These are phyloP conservation scores for Candida frijolesensis DNA, from an alignment of 1,139 yeast species.

Conservation along the genomic window DNA sequence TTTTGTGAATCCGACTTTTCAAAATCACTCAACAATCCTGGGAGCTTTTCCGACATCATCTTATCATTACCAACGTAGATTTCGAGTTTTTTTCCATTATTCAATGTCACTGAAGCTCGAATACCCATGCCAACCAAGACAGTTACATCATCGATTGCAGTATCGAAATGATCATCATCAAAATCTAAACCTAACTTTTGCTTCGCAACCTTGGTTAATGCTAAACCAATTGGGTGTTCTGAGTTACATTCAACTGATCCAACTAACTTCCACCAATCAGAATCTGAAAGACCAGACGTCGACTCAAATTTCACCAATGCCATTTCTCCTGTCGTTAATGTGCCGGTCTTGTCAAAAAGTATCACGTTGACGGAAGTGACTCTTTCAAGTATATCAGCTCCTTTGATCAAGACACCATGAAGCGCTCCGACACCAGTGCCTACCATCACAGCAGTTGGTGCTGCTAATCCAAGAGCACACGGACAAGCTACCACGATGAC, in stretches of 20 bases:
- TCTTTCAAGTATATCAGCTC: slow-evolving; percentile 85
- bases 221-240: slow-evolving; percentile 88
- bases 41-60: slow-evolving; percentile 35
- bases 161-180: slow-evolving; percentile 37
- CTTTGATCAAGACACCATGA: slow-evolving; percentile 88
- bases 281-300: slow-evolving; percentile 15
- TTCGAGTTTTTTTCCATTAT: slow-evolving; percentile 19
- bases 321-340: slow-evolving; percentile 87
- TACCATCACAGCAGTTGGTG: slow-evolving; percentile 98
- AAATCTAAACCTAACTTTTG: slow-evolving; percentile 28
- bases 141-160: slow-evolving; percentile 41
- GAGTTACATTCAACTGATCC: slow-evolving; percentile 68
- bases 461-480: slow-evolving; percentile 94
- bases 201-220: slow-evolving; percentile 49
- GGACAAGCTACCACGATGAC: slow-evolving; percentile 98
- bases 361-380: slow-evolving; percentile 68
- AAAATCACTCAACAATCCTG: slow-evolving; percentile 7
- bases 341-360: slow-evolving; percentile 94
- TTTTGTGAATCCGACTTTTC: slow-evolving; percentile 22
- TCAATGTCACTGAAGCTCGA: slow-evolving; percentile 41
- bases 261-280: slow-evolving; percentile 59
- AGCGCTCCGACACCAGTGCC: slow-evolving; percentile 96
- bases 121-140: slow-evolving; percentile 76
- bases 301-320: slow-evolving; percentile 35
- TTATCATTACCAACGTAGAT: slow-evolving; percentile 62